Evolutionary conservation across 2,329 filamentous ascomycete genomes (phyloP).

Genomic region (Beauveria bassiana): DNA sequence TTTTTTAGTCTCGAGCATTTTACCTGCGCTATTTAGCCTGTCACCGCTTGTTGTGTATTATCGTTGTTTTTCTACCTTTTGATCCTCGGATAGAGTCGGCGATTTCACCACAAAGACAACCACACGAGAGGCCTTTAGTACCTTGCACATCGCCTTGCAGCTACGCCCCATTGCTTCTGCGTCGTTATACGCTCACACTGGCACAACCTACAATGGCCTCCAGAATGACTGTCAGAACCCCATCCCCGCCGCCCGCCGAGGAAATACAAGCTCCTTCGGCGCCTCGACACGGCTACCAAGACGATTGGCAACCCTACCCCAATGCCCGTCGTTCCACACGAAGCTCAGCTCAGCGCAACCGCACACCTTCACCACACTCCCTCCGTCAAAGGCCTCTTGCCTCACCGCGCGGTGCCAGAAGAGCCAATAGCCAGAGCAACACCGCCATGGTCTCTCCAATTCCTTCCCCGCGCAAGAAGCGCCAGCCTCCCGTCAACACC

Average conservation of each 20-base stretch:
- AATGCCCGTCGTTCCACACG: constrained; percentile 53
- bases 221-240: constrained; percentile 35
- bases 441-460: constrained; percentile 34
- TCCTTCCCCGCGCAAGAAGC: constrained; percentile 44
- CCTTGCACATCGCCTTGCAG: not conserved
- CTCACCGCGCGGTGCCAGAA: constrained; percentile 27
- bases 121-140: not conserved
- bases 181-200: not conserved
- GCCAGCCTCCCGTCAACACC: constrained; percentile 37
- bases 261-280: constrained; percentile 58
- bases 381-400: constrained; percentile 24
- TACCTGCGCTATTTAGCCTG: not conserved
- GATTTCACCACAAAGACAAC: not conserved
- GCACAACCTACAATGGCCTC: constrained; percentile 24
- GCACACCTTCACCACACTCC: constrained; percentile 47
- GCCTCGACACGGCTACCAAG: constrained; percentile 58
- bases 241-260: constrained; percentile 42
- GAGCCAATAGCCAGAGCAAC: constrained; percentile 21
- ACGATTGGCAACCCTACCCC: constrained; percentile 65
- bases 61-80: not conserved
- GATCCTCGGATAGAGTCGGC: not conserved
- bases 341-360: constrained; percentile 49
- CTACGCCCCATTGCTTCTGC: not conserved
- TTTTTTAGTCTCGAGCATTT: constrained; percentile 2
- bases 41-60: not conserved